Base-by-base conservation (phyloP, 305 asterid genomes). In the Andrographis paniculata region DNA sequence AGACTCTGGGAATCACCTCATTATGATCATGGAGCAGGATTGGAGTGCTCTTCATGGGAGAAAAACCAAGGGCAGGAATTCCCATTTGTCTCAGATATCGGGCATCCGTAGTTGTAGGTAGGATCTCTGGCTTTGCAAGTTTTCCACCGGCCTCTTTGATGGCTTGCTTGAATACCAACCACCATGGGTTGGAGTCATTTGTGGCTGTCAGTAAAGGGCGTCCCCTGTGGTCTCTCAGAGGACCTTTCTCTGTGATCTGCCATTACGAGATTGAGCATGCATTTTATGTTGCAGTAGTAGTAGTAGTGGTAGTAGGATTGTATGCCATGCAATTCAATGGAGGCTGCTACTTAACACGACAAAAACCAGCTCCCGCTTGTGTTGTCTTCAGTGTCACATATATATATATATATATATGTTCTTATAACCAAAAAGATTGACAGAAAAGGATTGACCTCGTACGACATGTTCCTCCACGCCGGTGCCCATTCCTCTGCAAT, bases 401-500 rank as follows among this genome's bases (percentile, higher is more conserved):
- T n/a, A n/a, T n/a, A n/a, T n/a, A n/a, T n/a, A n/a, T n/a, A n/a
- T n/a, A n/a, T n/a, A n/a, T n/a, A n/a, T n/a, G n/a, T n/a, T n/a
- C n/a, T n/a, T n/a, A n/a, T 16, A 20, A 20, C 30, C 23, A 30
- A 6, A 12, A 28, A 35, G 43, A n/a, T 21, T 49, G 22, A 27
- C 10, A 30, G 28, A 19, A 23, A 15, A 48, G 50, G 19, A 49
- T 23, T 71, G 56, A 88, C 93, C 92, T 80, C 73, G 58, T 62
- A 76, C 4, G 83, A 63, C 85, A 86, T 78, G 69, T 83, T 91
- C 78, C 94, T 74, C 84, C 87, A 80, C n/a, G 77, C 54, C 8
- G 95, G 98, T 11, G 96, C 98, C 98, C 98, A 91, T 62, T 91
- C 96, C 70, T 78, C 89, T 0, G 74, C 59, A 17, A 91, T 86